Percentiles rank a stretch among this genome's conserved stretches.
phyloP scores from a whole-genome alignment of 176 grass and related monocot genomes.

The Metroxylon sagu region DNA sequence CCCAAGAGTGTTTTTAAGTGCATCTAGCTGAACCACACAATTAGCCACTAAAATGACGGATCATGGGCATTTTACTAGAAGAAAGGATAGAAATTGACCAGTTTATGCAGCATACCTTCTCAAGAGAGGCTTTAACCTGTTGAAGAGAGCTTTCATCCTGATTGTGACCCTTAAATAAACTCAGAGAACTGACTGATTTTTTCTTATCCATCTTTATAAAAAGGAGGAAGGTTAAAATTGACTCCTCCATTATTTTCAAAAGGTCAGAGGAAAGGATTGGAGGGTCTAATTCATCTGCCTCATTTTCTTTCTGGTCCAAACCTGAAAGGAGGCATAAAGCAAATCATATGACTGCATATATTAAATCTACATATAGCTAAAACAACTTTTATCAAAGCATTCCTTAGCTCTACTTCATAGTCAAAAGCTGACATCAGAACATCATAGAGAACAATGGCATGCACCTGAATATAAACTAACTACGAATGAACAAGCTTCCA shows the following conservation, averaged over 20 bases:
- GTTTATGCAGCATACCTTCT: conserved; percentile 34
- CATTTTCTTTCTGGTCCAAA: conserved; percentile 35
- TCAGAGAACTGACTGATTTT: conserved; percentile 33
- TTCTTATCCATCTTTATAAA: conserved; percentile 93
- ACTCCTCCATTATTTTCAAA: conserved; percentile 76
- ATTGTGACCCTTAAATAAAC: conserved; percentile 38
- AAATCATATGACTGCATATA: background rate
- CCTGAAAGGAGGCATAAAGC: conserved; percentile 28
- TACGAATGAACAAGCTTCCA: too few species aligned
- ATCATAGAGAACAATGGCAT: too few species aligned
- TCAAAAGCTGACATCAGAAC: too few species aligned
- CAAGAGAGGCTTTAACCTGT: conserved; percentile 82
- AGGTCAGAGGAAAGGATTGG: conserved; percentile 56
- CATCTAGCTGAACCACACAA: too few species aligned
- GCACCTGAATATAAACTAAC: too few species aligned
- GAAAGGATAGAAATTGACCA: too few species aligned
- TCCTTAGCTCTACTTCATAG: too few species aligned
- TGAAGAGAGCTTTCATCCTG: conserved; percentile 63
- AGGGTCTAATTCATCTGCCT: conserved; percentile 38
- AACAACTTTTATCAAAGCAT: too few species aligned
- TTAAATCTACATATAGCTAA: too few species aligned
- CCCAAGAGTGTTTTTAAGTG: too few species aligned
- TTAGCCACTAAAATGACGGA: too few species aligned
- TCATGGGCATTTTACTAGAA: too few species aligned
- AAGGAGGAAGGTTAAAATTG: conserved; percentile 70